Percentiles rank a stretch among this genome's conserved stretches.
These are phyloP conservation scores for Pythium grandisporangium DNA, from an alignment of 352 stramenopile genomes.

Conservation along the genomic window DNA sequence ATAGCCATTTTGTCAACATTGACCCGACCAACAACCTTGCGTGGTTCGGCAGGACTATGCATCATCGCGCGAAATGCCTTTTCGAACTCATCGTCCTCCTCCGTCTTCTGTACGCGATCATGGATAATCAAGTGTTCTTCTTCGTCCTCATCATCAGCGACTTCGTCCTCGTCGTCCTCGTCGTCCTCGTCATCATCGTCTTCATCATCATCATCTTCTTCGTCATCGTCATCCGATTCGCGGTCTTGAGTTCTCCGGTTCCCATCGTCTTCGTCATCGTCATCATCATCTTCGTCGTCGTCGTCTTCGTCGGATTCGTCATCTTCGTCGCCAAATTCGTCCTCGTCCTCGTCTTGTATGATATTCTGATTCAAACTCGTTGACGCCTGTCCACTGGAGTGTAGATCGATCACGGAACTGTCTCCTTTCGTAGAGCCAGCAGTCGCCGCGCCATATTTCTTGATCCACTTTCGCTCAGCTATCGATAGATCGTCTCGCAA, in stretches of 20 bases:
- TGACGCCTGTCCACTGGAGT: background rate
- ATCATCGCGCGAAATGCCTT: slow-evolving; percentile 86
- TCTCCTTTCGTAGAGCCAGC: slow-evolving; percentile 8
- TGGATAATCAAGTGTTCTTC: slow-evolving; percentile 87
- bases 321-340: slow-evolving; percentile 36
- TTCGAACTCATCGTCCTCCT: slow-evolving; percentile 85
- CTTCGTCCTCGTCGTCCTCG: slow-evolving; percentile 44
- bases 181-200: slow-evolving; percentile 63
- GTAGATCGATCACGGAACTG: slow-evolving; percentile 18
- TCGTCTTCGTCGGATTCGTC: slow-evolving; percentile 42
- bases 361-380: slow-evolving; percentile 15
- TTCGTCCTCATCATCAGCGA: slow-evolving; percentile 66
- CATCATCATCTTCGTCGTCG: slow-evolving; percentile 42
- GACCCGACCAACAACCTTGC: slow-evolving; percentile 50
- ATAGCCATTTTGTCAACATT: slow-evolving; percentile 88
- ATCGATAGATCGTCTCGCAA: slow-evolving; percentile 54
- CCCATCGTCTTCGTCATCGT: slow-evolving; percentile 33
- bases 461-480: slow-evolving; percentile 47
- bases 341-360: slow-evolving; percentile 45
- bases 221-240: too few relatives aligned
- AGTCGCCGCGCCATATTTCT: slow-evolving; percentile 30
- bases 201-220: slow-evolving; percentile 72
- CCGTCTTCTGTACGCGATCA: slow-evolving; percentile 59
- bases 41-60: slow-evolving; percentile 44
- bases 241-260: too few relatives aligned